These are phyloP conservation scores for Peniophora sp. DNA, from an alignment of 1,284 basidiomycete species.

Conservation along the genomic window DNA sequence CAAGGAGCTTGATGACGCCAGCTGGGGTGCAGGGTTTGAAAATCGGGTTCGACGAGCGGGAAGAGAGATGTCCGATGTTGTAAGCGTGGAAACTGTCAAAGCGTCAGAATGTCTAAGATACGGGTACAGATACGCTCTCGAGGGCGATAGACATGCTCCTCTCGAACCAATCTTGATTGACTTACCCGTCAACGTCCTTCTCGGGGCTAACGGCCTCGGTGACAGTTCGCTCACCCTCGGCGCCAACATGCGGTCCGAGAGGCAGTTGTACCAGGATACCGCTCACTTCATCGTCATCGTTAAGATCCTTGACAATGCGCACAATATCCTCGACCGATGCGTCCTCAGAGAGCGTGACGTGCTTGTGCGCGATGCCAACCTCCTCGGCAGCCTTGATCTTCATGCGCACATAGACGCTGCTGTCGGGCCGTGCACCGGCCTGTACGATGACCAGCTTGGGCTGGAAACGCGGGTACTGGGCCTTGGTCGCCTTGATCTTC, in stretches of 20 bases:
- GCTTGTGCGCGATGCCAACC: constrained; percentile 86
- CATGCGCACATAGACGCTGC: constrained; percentile 93
- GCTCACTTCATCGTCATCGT: constrained; percentile 76
- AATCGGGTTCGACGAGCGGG: constrained; percentile 83
- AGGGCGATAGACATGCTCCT: constrained; percentile 15
- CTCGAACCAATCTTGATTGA: too few species aligned
- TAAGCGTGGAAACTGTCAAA: constrained; percentile 86
- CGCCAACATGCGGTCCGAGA: constrained; percentile 76
- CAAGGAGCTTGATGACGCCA: constrained; percentile 86
- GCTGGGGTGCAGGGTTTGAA: constrained; percentile 96
- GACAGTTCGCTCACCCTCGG: constrained; percentile 84
- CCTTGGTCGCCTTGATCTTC: constrained; percentile 54
- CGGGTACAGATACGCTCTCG: not conserved
- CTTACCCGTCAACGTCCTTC: constrained; percentile 95
- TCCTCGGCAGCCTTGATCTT: constrained; percentile 95
- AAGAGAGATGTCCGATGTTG: constrained; percentile 94
- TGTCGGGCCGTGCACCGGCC: constrained; percentile 88
- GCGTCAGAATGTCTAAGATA: not conserved
- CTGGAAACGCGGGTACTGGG: constrained; percentile 75
- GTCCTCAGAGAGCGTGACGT: constrained; percentile 70
- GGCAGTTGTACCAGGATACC: constrained; percentile 98
- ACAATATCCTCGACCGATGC: constrained; percentile 74
- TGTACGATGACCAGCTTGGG: constrained; percentile 92
- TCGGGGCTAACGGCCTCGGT: constrained; percentile 91
- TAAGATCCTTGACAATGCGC: constrained; percentile 73